These are phyloP conservation scores for Dactylonectria macrodidyma DNA, from an alignment of 2,329 filamentous ascomycete genomes.

Conservation along the genomic window DNA sequence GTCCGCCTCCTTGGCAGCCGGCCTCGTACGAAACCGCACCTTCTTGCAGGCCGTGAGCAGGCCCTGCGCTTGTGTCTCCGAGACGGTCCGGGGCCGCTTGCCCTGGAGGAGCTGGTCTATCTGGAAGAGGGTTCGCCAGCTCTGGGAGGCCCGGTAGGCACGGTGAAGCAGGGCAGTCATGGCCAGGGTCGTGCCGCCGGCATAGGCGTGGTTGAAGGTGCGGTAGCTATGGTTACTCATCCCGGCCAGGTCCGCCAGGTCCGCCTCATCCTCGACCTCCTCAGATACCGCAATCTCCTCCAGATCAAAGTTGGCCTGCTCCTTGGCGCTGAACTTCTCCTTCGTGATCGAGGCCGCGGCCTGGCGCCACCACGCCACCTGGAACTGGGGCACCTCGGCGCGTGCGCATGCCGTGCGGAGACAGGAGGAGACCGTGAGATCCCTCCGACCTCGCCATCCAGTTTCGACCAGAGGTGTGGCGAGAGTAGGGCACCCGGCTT, in stretches of 20 bases:
- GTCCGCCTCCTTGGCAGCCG: background rate
- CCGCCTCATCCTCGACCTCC: background rate
- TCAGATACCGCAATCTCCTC: background rate
- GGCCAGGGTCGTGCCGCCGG: slow-evolving; percentile 3
- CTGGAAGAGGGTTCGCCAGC: slow-evolving; percentile 15
- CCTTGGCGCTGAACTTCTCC: background rate
- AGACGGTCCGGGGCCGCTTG: too few relatives aligned
- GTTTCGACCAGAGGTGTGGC: background rate
- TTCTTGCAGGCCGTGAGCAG: slow-evolving; percentile 1
- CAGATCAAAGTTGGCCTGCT: background rate
- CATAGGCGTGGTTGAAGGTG: slow-evolving; percentile 7
- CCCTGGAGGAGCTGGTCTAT: slow-evolving; percentile 10
- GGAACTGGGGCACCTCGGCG: background rate
- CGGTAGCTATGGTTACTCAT: background rate
- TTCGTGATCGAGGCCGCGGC: background rate
- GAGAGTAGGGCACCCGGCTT: background rate
- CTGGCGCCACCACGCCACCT: background rate
- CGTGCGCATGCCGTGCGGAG: background rate
- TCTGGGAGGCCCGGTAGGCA: slow-evolving; percentile 6
- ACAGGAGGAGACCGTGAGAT: background rate
- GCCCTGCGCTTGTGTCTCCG: background rate
- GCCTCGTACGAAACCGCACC: background rate
- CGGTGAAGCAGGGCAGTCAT: slow-evolving; percentile 4
- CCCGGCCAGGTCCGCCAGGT: background rate
- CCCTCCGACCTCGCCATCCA: background rate